Conservation (phyloP, 2,329 filamentous ascomycete genomes). For the Fusarium udum region DNA sequence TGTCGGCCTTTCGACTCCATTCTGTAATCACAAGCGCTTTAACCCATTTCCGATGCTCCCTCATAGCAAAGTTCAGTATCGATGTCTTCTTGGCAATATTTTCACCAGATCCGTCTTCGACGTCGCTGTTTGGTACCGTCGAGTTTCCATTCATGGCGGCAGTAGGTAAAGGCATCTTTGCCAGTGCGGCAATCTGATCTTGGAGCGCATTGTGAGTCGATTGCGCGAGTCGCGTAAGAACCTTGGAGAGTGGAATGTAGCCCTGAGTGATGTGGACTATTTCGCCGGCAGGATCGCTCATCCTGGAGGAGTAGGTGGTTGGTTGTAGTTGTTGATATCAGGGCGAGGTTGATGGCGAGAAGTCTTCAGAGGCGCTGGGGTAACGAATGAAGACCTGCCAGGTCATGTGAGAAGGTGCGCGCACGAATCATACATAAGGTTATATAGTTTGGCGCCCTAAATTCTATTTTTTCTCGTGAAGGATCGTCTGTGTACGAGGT, state of each 20-base stretch:
- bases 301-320: slow-evolving; percentile 47
- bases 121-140: slow-evolving; percentile 42
- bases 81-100: slow-evolving; percentile 80
- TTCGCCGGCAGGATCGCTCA: slow-evolving; percentile 69
- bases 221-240: slow-evolving; percentile 84
- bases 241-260: slow-evolving; percentile 77
- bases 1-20: slow-evolving; percentile 83
- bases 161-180: slow-evolving; percentile 70
- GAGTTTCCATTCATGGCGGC: slow-evolving; percentile 61
- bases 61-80: slow-evolving; percentile 80
- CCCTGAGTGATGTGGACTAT: slow-evolving; percentile 77
- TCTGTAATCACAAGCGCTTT: slow-evolving; percentile 90
- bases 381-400: slow-evolving; percentile 29
- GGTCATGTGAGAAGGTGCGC: slow-evolving; percentile 46
- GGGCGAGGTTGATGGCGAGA: slow-evolving; percentile 9
- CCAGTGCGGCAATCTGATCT: slow-evolving; percentile 75
- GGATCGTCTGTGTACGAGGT: neutral
- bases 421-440: slow-evolving; percentile 14
- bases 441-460: neutral
- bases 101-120: slow-evolving; percentile 68
- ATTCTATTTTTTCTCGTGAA: neutral
- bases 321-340: slow-evolving; percentile 24
- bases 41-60: slow-evolving; percentile 86
- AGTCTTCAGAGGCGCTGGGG: slow-evolving; percentile 25
- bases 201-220: slow-evolving; percentile 82